A percentile compares a stretch with the other conserved stretches of the same genome.
phyloP scores from a whole-genome alignment of 352 stramenopile genomes.

The Achlya hypogyna region DNA sequence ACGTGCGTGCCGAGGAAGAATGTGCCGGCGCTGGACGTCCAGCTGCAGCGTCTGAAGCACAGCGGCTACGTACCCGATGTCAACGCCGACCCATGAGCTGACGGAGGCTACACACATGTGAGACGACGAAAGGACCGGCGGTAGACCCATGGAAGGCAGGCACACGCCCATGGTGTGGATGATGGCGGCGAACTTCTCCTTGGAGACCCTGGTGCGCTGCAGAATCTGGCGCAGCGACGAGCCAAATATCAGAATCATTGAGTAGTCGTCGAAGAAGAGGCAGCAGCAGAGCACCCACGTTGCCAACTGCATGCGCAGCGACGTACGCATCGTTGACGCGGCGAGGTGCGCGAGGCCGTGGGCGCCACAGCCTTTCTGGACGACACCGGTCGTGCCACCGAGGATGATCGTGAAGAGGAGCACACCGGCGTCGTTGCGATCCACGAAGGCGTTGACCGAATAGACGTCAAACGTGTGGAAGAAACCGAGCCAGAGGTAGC shows the following conservation, averaged over 20 bases:
- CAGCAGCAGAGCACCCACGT: slow-evolving; percentile 75
- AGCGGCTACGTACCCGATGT: slow-evolving; percentile 81
- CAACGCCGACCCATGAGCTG: slow-evolving; percentile 83
- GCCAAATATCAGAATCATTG: slow-evolving; percentile 85
- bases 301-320: slow-evolving; percentile 71
- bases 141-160: slow-evolving; percentile 81
- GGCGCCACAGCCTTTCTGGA: slow-evolving; percentile 81
- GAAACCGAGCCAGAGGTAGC: slow-evolving; percentile 65
- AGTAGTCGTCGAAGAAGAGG: slow-evolving; percentile 92
- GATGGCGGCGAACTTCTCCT: slow-evolving; percentile 85
- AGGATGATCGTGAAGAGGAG: slow-evolving; percentile 86
- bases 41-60: slow-evolving; percentile 65
- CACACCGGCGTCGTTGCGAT: slow-evolving; percentile 73
- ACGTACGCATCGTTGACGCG: slow-evolving; percentile 76
- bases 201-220: slow-evolving; percentile 71
- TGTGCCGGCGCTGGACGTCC: slow-evolving; percentile 63
- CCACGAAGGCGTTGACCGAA: slow-evolving; percentile 75
- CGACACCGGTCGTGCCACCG: slow-evolving; percentile 78
- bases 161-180: slow-evolving; percentile 84
- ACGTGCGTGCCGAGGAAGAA: slow-evolving; percentile 66
- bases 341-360: slow-evolving; percentile 71
- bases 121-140: background rate
- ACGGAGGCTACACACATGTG: slow-evolving; percentile 41
- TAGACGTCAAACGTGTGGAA: slow-evolving; percentile 82
- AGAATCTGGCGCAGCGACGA: slow-evolving; percentile 77